phyloP scores from a whole-genome alignment of 169 alveolate species.

The Plasmodium ovale region DNA sequence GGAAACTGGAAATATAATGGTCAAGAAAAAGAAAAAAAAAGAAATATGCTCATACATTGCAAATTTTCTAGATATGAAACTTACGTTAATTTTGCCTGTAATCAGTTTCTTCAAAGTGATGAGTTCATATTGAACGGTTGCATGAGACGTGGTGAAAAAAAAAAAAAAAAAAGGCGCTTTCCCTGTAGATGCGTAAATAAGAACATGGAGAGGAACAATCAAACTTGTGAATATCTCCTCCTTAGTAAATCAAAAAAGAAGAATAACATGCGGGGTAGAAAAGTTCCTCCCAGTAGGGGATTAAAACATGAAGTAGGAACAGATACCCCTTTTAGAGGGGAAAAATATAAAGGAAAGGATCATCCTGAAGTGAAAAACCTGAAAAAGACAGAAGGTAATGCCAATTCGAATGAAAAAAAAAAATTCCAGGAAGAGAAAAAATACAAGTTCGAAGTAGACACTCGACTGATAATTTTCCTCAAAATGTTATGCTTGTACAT shows the following conservation, averaged over 20 bases:
- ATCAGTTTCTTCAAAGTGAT: conserved; percentile 8
- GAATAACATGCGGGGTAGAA: background rate
- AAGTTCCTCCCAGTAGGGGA: background rate
- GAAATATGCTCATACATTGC: background rate
- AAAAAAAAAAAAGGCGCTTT: background rate
- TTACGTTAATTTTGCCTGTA: conserved; percentile 17
- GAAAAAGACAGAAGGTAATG: background rate
- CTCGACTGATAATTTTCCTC: conserved; percentile 9
- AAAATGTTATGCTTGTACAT: conserved; percentile 45
- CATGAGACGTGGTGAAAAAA: background rate
- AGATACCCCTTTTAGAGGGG: background rate
- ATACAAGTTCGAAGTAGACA: background rate
- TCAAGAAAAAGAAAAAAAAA: conserved; percentile 15
- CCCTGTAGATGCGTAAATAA: background rate
- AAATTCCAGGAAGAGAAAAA: background rate
- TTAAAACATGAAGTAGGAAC: background rate
- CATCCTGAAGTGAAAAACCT: background rate
- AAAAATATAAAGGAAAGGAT: background rate
- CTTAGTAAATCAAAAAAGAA: background rate
- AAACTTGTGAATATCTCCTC: background rate
- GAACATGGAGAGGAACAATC: background rate
- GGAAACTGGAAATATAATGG: background rate
- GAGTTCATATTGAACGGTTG: background rate
- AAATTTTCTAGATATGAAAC: conserved; percentile 48
- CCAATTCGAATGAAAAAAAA: background rate